Conservation (phyloP, 495 filamentous ascomycete genomes). For the Penicillium longicatenatum region DNA sequence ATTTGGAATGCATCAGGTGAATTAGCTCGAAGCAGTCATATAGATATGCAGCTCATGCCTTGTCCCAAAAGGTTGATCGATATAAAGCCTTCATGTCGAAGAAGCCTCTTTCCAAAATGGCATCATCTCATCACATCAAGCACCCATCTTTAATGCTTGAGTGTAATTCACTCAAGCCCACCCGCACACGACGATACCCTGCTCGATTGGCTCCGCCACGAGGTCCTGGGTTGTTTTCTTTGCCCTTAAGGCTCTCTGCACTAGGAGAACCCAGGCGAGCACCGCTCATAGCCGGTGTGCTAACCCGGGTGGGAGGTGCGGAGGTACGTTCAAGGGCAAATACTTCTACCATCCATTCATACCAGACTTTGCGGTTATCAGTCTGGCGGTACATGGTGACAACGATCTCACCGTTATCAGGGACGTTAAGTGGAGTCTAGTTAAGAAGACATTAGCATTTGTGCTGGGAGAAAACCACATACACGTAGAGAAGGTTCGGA, state of each 20-base stretch:
- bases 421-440: conserved; percentile 85
- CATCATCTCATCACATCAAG: conserved; percentile 64
- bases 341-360: conserved; percentile 94
- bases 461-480: neutral
- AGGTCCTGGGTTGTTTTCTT: conserved; percentile 19
- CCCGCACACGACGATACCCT: conserved; percentile 65
- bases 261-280: conserved; percentile 34
- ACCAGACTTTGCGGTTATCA: conserved; percentile 96
- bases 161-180: conserved; percentile 82
- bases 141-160: conserved; percentile 90
- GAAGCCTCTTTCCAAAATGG: neutral
- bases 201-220: conserved; percentile 37
- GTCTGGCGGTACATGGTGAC: conserved; percentile 94
- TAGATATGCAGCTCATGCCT: neutral
- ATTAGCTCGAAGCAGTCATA: no score
- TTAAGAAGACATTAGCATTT: neutral
- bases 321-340: conserved; percentile 54
- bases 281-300: conserved; percentile 38
- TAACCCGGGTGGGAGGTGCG: conserved; percentile 20
- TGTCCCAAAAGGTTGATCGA: neutral
- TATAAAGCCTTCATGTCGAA: neutral
- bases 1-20: no score
- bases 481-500: neutral
- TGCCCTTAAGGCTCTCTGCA: conserved; percentile 27
- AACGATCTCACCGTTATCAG: conserved; percentile 79